A percentile compares a stretch with the other conserved stretches of the same genome.
phyloP scores from a whole-genome alignment of 163 green algal genomes.

The Picocystis sp. region DNA sequence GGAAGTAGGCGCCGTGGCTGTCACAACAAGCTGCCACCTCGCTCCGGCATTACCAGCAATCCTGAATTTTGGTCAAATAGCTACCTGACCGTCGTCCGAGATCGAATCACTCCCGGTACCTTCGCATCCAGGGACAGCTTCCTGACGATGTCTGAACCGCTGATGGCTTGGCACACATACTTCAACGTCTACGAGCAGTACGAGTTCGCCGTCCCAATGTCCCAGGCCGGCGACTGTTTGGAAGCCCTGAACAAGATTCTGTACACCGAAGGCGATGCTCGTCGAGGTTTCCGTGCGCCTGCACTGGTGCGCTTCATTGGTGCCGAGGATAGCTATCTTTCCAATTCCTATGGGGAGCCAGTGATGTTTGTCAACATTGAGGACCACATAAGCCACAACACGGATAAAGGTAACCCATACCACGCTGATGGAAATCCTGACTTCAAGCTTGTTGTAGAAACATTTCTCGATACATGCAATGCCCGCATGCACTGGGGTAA shows the following conservation, averaged over 20 bases:
- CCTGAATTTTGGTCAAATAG: no score
- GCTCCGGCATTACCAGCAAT: no score
- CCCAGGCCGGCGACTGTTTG: constrained; percentile 35
- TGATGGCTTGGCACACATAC: background rate
- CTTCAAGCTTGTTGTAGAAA: constrained; percentile 38
- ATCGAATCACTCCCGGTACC: no score
- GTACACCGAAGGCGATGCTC: constrained; percentile 13
- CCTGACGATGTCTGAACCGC: no score
- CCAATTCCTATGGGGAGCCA: constrained; percentile 29
- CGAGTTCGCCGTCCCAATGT: background rate
- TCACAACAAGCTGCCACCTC: no score
- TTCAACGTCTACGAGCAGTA: constrained; percentile 6
- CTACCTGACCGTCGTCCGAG: no score
- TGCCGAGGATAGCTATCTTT: constrained; percentile 41
- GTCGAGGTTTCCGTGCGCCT: constrained; percentile 44
- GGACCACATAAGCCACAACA: constrained; percentile 36
- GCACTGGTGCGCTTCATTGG: constrained; percentile 49
- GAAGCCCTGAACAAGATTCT: constrained; percentile 17
- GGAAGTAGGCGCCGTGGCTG: no score
- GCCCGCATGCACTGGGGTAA: constrained; percentile 73
- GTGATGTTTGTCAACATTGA: constrained; percentile 74
- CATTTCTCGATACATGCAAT: constrained; percentile 28
- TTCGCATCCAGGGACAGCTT: no score
- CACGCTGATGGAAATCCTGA: constrained; percentile 28
- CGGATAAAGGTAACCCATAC: constrained; percentile 3